Evolutionary conservation across 345 rosid species (phyloP), one percentile per base, ranked within the genome.

Genomic region (Citrus hindsii): DNA sequence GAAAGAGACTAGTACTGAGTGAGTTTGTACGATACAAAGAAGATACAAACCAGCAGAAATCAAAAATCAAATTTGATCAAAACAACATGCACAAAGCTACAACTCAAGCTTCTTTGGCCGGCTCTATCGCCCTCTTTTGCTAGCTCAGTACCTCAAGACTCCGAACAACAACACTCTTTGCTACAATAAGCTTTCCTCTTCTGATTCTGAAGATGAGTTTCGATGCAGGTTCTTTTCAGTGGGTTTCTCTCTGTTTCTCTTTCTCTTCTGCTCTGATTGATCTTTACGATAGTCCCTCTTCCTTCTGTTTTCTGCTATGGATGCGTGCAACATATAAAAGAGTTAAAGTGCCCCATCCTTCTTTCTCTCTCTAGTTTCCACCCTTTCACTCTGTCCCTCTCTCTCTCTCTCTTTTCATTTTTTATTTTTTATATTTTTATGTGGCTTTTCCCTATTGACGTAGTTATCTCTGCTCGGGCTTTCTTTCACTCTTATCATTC

Each of bases 241-340:
- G 51, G 51, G 18, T 46, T 12, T 46, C 51, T 46, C 55, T 46
- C 55, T 37, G 21, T 38, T 48, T 64, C 40, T 30, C 51, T 18
- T 22, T n/a, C 33, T 19, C 7, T n/a, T 61, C 28, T 53, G 24
- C 10, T 19, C 25, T 63, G 56, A 73, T 60, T 13, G 75, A 77
- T 33, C 70, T 77, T 71, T 71, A 83, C 59, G 46, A 37, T 5
- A 18, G 56, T 51, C 22, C 2, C 22, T 2, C 56, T 51, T 51
- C 56, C 22, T 5, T 18, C 56, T 51, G 22, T 51, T 18, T 51
- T 51, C 56, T 14, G 56, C 87, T 84, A 81, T 84, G 82, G 88
- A 90, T 87, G 92, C 82, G 89, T 86, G 87, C 88, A 85, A 84
- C 87, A 84, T 89, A 81, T 82, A 91, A 87, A 90, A 90, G 85